Percentiles rank a stretch among this genome's conserved stretches.
Evolutionary conservation across 1,284 basidiomycete genomes (phyloP).

Genomic region (Tilletia setariae): DNA sequence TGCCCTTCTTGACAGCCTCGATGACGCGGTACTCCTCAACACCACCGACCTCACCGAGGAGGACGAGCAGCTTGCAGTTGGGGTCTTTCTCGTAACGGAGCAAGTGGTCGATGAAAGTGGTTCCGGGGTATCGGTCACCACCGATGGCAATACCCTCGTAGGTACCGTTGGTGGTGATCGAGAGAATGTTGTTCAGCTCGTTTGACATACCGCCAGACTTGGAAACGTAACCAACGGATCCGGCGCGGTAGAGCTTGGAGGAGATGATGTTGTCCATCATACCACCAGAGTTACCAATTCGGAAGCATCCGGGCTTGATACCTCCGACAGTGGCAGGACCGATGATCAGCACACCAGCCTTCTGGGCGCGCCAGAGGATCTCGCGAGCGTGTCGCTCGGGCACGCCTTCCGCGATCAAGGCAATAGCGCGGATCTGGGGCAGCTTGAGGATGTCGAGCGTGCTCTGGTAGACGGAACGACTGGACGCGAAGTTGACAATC

Average conservation of each 20-base stretch:
- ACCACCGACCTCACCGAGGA: slow-evolving; percentile 97
- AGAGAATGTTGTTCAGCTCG: slow-evolving; percentile 99
- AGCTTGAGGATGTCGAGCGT: slow-evolving; percentile 82
- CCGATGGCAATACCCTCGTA: slow-evolving; percentile 99
- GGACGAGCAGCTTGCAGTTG: slow-evolving; percentile 96
- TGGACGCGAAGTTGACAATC: slow-evolving; percentile 96
- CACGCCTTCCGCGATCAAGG: slow-evolving; percentile 96
- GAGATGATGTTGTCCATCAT: slow-evolving; percentile 99
- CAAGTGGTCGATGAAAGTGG: slow-evolving; percentile 98
- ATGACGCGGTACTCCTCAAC: slow-evolving; percentile 99
- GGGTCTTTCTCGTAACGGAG: slow-evolving; percentile 96
- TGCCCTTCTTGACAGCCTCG: slow-evolving; percentile 88
- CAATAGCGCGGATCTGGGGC: slow-evolving; percentile 73
- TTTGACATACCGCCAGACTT: slow-evolving; percentile 99
- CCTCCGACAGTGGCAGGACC: slow-evolving; percentile 98
- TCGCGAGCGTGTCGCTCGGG: slow-evolving; percentile 96
- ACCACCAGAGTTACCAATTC: slow-evolving; percentile 98
- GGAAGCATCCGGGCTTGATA: slow-evolving; percentile 99
- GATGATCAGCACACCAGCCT: slow-evolving; percentile 88
- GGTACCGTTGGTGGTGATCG: slow-evolving; percentile 93
- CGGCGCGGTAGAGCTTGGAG: slow-evolving; percentile 96
- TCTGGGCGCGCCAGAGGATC: slow-evolving; percentile 82
- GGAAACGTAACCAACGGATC: slow-evolving; percentile 96
- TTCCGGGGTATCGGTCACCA: slow-evolving; percentile 96
- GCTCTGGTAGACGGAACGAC: slow-evolving; percentile 88